Conservation (phyloP, 495 filamentous ascomycete species). For the Amphirosellinia nigrospora region DNA sequence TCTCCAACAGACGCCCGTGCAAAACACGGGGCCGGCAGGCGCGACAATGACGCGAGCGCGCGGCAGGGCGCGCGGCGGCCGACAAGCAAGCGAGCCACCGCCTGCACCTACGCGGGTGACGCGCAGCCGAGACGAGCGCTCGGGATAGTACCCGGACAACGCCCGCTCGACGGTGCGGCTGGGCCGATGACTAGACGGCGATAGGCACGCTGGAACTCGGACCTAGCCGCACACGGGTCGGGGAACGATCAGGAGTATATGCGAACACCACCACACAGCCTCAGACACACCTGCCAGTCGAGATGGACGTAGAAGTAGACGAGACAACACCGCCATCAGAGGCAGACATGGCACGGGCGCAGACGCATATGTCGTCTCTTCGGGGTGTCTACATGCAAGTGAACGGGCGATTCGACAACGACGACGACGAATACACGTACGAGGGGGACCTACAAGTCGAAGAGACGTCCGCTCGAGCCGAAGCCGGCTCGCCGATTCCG, state of each 20-base stretch:
- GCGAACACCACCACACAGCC: background rate
- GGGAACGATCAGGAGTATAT: background rate
- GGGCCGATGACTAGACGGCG: conserved; percentile 32
- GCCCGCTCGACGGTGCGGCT: conserved; percentile 25
- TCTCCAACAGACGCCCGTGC: conserved; percentile 27
- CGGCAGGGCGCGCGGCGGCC: conserved; percentile 24
- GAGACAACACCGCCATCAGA: background rate
- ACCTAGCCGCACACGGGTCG: background rate
- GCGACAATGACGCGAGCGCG: conserved; percentile 20
- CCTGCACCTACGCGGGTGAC: conserved; percentile 39
- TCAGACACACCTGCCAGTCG: background rate
- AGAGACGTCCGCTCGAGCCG: background rate
- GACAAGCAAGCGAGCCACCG: conserved; percentile 32
- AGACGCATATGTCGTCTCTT: background rate
- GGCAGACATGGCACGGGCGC: background rate
- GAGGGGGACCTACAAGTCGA: conserved; percentile 2
- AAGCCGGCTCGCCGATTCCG: conserved; percentile 7
- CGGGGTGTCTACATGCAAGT: background rate
- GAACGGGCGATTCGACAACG: background rate
- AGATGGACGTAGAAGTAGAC: background rate
- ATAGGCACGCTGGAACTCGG: conserved; percentile 29
- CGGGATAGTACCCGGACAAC: conserved; percentile 31
- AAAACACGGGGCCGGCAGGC: conserved; percentile 2
- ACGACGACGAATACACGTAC: background rate
- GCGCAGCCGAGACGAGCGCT: conserved; percentile 45